phyloP scores from a whole-genome alignment of 257 asterid species.

The Solanum pimpinellifolium region DNA sequence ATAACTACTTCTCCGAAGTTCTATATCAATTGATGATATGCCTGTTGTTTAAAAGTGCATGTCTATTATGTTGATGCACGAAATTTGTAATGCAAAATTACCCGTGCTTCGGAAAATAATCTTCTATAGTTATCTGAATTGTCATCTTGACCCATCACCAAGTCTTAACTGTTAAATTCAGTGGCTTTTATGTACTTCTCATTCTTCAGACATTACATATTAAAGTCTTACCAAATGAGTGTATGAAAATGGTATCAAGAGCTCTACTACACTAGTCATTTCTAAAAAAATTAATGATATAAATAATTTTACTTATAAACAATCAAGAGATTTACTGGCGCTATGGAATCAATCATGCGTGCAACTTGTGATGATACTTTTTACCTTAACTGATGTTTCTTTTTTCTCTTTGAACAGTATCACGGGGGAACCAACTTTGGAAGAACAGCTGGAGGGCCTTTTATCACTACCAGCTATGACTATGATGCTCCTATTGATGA shows the following conservation, averaged over 20 bases:
- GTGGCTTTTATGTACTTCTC: not conserved
- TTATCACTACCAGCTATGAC: constrained; percentile 89
- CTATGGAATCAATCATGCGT: not conserved
- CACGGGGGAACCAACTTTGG: constrained; percentile 99
- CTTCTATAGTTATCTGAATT: not conserved
- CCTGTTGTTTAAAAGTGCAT: not conserved
- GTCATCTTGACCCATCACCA: not conserved
- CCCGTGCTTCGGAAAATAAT: not conserved
- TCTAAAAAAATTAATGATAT: not conserved
- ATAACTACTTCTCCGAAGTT: not conserved
- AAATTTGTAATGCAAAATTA: not conserved
- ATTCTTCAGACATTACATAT: not conserved
- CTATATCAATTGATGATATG: not conserved
- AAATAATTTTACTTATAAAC: not conserved
- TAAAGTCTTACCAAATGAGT: not conserved
- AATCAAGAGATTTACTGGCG: not conserved
- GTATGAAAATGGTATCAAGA: not conserved
- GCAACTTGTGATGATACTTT: not conserved
- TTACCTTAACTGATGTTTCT: not conserved
- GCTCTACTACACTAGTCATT: not conserved
- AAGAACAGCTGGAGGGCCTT: constrained; percentile 97
- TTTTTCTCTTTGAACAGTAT: constrained; percentile 32
- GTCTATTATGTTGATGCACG: not conserved
- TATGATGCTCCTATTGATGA: constrained; percentile 98
- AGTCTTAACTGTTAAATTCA: not conserved